A percentile compares a stretch with the other conserved stretches of the same genome.
Evolutionary conservation across 441 rosid genomes (phyloP).

Genomic region (Erodium moschatum): DNA sequence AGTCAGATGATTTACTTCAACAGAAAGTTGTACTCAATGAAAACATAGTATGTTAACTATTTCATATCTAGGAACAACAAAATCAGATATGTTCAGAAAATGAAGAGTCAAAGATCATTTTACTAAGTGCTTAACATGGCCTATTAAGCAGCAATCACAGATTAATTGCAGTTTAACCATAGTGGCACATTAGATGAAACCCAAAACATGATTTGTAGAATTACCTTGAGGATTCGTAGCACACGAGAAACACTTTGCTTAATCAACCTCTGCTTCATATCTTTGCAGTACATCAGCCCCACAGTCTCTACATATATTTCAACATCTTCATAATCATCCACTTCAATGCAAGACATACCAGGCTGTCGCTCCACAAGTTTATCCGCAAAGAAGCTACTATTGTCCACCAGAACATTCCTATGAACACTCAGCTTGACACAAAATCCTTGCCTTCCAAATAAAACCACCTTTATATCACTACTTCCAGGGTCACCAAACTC

Average conservation of each 20-base stretch:
- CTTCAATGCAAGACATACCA: slow-evolving; percentile 56
- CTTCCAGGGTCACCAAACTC: slow-evolving; percentile 91
- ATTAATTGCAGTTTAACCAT: slow-evolving; percentile 5
- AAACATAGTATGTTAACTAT: not conserved
- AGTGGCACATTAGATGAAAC: not conserved
- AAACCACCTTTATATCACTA: slow-evolving; percentile 69
- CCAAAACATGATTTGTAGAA: slow-evolving; percentile 14
- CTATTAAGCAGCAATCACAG: not conserved
- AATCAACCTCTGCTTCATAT: slow-evolving; percentile 80
- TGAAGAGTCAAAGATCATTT: too few species aligned
- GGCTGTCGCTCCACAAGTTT: slow-evolving; percentile 53
- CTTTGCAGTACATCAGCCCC: slow-evolving; percentile 88
- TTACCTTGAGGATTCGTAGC: slow-evolving; percentile 84
- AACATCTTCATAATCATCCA: slow-evolving; percentile 73
- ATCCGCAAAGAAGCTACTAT: slow-evolving; percentile 57
- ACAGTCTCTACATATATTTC: slow-evolving; percentile 87
- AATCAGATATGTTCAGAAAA: too few species aligned
- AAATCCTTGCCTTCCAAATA: slow-evolving; percentile 82
- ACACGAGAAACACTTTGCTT: slow-evolving; percentile 85
- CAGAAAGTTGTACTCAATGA: not conserved
- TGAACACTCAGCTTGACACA: slow-evolving; percentile 89
- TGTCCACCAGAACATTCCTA: slow-evolving; percentile 56
- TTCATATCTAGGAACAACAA: not conserved
- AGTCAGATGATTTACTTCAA: not conserved
- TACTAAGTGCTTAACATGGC: not conserved